These are phyloP conservation scores for Eucalyptus microcorys DNA, from an alignment of 345 rosid genomes.

Conservation along the genomic window DNA sequence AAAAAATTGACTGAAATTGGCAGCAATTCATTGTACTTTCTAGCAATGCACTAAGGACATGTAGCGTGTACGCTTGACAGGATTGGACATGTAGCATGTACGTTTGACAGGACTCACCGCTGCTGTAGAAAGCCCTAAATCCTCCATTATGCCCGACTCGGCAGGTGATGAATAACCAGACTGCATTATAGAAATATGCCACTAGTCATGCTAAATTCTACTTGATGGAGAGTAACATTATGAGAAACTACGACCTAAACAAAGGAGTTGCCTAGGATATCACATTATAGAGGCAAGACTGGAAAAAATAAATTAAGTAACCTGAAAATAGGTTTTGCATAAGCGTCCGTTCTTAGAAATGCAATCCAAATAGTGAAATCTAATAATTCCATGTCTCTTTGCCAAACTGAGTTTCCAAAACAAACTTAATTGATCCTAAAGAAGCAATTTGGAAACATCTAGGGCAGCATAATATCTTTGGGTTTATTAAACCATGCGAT, in stretches of 20 bases:
- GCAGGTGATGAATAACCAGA: slow-evolving; percentile 52
- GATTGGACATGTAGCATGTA: background rate
- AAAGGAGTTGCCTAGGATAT: background rate
- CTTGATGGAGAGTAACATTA: background rate
- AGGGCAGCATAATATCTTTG: background rate
- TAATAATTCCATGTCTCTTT: background rate
- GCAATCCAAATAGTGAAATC: background rate
- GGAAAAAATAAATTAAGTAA: background rate
- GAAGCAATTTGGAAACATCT: background rate
- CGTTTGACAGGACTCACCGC: slow-evolving; percentile 12
- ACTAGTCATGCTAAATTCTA: background rate
- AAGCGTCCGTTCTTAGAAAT: background rate
- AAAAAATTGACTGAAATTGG: background rate
- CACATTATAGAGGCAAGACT: background rate
- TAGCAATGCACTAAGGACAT: background rate
- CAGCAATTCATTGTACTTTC: background rate
- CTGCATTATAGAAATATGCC: slow-evolving; percentile 5
- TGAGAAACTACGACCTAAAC: background rate
- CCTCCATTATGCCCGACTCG: slow-evolving; percentile 43
- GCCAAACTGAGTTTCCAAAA: background rate
- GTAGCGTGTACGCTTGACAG: background rate
- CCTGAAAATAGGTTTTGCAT: background rate
- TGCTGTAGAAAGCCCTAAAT: slow-evolving; percentile 49
- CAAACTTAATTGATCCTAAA: background rate
- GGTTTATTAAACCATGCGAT: background rate